Evolutionary conservation across 2,329 filamentous ascomycete genomes (phyloP), one percentile per base, ranked within the genome.

Genomic region (Epichloe typhina): DNA sequence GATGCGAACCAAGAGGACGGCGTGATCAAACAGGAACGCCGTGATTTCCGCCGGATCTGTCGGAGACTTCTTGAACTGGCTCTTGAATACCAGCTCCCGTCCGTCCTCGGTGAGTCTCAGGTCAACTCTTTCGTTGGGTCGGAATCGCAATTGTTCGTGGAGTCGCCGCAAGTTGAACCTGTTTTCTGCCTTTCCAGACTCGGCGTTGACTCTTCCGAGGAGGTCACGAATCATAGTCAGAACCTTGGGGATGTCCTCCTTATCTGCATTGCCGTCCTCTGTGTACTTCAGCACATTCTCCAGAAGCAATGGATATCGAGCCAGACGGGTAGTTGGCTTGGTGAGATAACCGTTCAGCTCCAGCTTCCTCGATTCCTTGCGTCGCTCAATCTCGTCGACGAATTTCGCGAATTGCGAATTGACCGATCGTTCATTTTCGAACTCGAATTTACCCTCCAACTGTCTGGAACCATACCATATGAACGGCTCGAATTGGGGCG

Each of bases 341-440:
- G 93, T 98, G 49, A 98, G 74, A 63, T 98, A 98, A 58, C 93
- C 93, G 66, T 98, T 98, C 53, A 98, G 74, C 67, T 98, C 93
- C 45, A 98, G 75, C 69, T 98, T 98, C 56, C 93, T 81, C 5
- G 91, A 97, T 66, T 98, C 93, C 66, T 96, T 96, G 59, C 95
- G 80, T 52, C 93, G 79, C 67, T 98, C 93, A 5, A 94, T 95
- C 66, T 97, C 90, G 57, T 98, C 93, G 26, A 97, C 93, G 59
- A 97, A 96, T 61, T 86, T 88, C 48, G 84, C 74, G 65, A 98
- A 98, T 40, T 79, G 80, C 1, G 83, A 79, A 61, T 98, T 98
- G 51, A 82, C 79, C 15, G 86, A 84, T 59, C 93, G 88, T 70
- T 98, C 93, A 61, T 93, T 93, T 68, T 98, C 93, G 64, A 97